These are phyloP conservation scores for Haematococcus lacustris DNA, from an alignment of 139 green algal genomes.

Conservation along the genomic window DNA sequence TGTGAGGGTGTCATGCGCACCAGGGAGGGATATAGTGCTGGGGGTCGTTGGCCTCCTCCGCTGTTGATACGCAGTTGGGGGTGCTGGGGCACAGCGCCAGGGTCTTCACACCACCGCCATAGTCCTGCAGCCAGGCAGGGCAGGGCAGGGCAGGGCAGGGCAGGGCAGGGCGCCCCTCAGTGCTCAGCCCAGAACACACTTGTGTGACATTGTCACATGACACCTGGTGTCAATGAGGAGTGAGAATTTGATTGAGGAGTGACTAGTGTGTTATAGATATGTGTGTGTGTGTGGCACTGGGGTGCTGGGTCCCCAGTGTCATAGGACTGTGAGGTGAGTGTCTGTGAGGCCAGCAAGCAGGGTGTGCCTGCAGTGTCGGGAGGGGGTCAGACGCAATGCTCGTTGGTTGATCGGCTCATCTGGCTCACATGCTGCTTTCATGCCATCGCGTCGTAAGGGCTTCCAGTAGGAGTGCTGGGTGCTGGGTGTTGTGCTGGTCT, in stretches of 20 bases:
- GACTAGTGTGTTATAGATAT: not conserved
- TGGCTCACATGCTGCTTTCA: not conserved
- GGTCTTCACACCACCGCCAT: conserved; percentile 54
- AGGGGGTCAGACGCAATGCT: no score
- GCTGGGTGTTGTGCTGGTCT: not conserved
- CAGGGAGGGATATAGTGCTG: conserved; percentile 76
- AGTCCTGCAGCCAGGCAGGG: conserved; percentile 36
- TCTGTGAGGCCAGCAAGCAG: no score
- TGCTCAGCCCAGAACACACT: not conserved
- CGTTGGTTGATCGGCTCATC: no score
- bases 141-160: not conserved
- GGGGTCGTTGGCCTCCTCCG: conserved; percentile 77
- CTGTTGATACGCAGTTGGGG: conserved; percentile 89
- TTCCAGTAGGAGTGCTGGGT: not conserved
- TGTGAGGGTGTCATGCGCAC: no score
- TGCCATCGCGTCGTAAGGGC: not conserved
- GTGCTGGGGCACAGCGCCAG: conserved; percentile 78
- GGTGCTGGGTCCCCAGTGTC: not conserved
- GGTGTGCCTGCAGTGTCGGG: no score
- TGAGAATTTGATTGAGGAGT: not conserved
- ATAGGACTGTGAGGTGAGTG: not conserved
- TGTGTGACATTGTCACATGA: not conserved
- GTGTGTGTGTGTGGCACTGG: not conserved
- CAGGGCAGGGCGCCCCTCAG: not conserved
- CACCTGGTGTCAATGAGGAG: not conserved